Evolutionary conservation across 1,284 basidiomycete genomes (phyloP), one percentile per base, ranked within the genome.

Genomic region (Pascua guehoae): DNA sequence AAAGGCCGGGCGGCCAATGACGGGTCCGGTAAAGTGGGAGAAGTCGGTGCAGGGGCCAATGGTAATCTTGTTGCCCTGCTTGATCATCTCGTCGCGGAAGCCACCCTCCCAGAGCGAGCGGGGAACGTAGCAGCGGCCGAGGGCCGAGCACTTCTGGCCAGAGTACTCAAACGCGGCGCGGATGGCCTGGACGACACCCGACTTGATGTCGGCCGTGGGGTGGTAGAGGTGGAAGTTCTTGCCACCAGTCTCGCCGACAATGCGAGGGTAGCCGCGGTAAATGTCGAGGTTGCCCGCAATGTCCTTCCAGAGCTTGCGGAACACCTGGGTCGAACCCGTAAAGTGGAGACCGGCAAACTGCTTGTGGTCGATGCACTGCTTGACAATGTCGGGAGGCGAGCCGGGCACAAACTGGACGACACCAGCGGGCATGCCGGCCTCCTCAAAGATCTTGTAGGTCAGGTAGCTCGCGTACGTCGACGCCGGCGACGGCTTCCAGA

Each of bases 211-310:
- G 51, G 94, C 94, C 14, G 86, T 87, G 54, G 85, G 81, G 79
- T 98, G 95, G 51, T 98, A 82, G 56, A 98, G 70, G 80, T 98
- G 95, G 83, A 95, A 98, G 82, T 98, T 98, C 83, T 98, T 98
- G 61, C 95, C 94, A 43, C 62, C 62, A 36, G 62, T 63, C 81
- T 96, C 91, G 17, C 92, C 92, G 8, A 96, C 91, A 61, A 99
- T 89, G 66, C 95, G 84, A 2, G 96, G 95, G 79, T 97, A 98
- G 15, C 85, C 81, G 69, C 81, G 85, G 81, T 96, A 96, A 52
- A 81, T 84, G 74, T 91, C 90, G 56, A 97, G 74, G 80, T 98
- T 96, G 67, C 79, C 74, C 8, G 88, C 88, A 69, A 98, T 96
- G 74, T 95, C 87, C 80, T 93, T 95, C 95, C 95, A 99, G 45